Evolutionary conservation across 2,329 filamentous ascomycete species (phyloP).

Genomic region (Stemphylium beticola): DNA sequence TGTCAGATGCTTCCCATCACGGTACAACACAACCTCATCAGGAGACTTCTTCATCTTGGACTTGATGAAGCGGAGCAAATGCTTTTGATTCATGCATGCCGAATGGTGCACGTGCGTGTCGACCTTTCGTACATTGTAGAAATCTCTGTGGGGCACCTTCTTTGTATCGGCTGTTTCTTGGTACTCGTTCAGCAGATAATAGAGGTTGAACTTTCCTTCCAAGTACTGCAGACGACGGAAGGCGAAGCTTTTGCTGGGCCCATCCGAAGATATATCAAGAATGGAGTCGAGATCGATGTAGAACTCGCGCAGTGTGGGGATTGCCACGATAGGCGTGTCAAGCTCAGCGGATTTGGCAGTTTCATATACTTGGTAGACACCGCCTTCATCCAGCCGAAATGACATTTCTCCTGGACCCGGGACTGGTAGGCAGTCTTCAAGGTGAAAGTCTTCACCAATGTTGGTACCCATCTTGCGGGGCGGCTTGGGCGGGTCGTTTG

Average conservation of each 20-base stretch:
- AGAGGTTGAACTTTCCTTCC: conserved; percentile 96
- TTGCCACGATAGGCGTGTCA: conserved; percentile 73
- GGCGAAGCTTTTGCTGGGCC: conserved; percentile 95
- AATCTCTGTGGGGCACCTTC: conserved; percentile 95
- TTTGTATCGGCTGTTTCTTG: conserved; percentile 98
- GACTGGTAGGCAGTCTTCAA: conserved; percentile 77
- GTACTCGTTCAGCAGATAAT: conserved; percentile 92
- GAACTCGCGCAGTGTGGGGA: conserved; percentile 93
- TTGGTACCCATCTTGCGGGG: conserved; percentile 86
- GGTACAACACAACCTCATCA: conserved; percentile 88
- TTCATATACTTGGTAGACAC: conserved; percentile 93
- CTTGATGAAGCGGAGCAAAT: conserved; percentile 97
- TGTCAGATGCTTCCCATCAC: conserved; percentile 91
- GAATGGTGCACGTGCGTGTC: conserved; percentile 99
- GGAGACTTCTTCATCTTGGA: conserved; percentile 99
- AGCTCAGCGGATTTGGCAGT: conserved; percentile 66
- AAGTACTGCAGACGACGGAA: conserved; percentile 93
- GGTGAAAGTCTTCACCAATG: conserved; percentile 90
- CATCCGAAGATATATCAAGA: conserved; percentile 88
- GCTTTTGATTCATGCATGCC: conserved; percentile 99
- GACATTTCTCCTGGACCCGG: conserved; percentile 73
- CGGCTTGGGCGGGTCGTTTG: conserved; percentile 47
- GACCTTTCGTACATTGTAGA: conserved; percentile 98
- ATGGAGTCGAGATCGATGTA: conserved; percentile 93
- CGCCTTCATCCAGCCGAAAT: conserved; percentile 79